These are phyloP conservation scores for Chaetoceros tenuissimus DNA, from an alignment of 108 stramenopile genomes.

Conservation along the genomic window DNA sequence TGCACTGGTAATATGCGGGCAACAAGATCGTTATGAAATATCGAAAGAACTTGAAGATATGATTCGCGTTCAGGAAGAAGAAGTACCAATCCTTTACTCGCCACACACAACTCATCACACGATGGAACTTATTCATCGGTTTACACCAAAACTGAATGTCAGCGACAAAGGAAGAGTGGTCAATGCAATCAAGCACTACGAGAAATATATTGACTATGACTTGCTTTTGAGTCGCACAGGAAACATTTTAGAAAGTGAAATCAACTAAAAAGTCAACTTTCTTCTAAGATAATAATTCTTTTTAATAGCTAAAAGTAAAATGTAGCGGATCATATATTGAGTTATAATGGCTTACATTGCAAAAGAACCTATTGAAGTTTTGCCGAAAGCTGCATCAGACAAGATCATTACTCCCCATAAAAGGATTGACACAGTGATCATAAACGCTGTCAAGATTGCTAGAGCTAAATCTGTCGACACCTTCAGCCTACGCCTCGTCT, in stretches of 20 bases:
- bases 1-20: slow-evolving; percentile 75
- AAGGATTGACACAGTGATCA: no score
- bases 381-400: no score
- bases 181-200: slow-evolving; percentile 85
- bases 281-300: no score
- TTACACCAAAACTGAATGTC: slow-evolving; percentile 85
- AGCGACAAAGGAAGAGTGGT: slow-evolving; percentile 74
- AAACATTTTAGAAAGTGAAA: background rate
- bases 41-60: slow-evolving; percentile 55
- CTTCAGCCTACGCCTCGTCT: no score
- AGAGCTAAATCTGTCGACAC: no score
- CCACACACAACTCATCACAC: slow-evolving; percentile 56
- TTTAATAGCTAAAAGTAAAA: no score
- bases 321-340: no score
- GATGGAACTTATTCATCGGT: slow-evolving; percentile 70
- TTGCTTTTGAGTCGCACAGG: slow-evolving; percentile 30
- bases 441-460: no score
- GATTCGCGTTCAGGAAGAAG: slow-evolving; percentile 53
- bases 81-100: slow-evolving; percentile 48
- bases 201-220: slow-evolving; percentile 89
- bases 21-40: slow-evolving; percentile 56
- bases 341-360: no score
- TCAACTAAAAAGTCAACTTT: no score
- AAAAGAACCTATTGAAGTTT: no score
- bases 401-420: no score